A percentile compares a stretch with the other conserved stretches of the same genome.
These are phyloP conservation scores for Vararia minispora DNA, from an alignment of 768 basidiomycete genomes.

Conservation along the genomic window DNA sequence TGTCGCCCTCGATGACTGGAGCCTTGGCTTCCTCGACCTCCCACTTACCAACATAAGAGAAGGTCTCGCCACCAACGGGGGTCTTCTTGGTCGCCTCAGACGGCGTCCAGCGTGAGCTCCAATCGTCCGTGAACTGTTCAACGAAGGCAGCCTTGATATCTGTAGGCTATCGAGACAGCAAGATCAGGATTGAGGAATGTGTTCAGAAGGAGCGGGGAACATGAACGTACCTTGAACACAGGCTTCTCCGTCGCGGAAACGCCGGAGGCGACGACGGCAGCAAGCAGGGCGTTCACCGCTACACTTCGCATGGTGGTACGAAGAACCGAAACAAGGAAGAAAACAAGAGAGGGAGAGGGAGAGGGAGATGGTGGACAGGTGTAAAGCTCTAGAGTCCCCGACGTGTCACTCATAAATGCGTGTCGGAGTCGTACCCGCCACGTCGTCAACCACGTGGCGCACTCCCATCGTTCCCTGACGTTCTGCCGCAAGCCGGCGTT, in stretches of 20 bases:
- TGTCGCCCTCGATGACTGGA: constrained; percentile 73
- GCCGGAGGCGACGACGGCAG: constrained; percentile 46
- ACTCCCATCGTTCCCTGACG: too few relatives aligned
- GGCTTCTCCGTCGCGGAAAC: constrained; percentile 52
- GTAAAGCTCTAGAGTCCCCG: too few relatives aligned
- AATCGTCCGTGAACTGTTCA: constrained; percentile 93
- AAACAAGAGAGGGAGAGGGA: constrained; percentile 26
- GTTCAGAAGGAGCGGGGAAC: not conserved
- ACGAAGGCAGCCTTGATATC: constrained; percentile 80
- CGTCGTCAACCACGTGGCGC: too few relatives aligned
- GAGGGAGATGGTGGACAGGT: constrained; percentile 19
- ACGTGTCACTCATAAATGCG: constrained; percentile 25
- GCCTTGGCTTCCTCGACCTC: constrained; percentile 80
- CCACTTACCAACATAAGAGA: constrained; percentile 97
- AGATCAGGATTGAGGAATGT: constrained; percentile 3
- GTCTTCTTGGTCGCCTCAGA: constrained; percentile 99
- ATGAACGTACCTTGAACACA: constrained; percentile 48
- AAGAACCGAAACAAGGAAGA: constrained; percentile 45
- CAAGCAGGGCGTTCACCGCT: constrained; percentile 66
- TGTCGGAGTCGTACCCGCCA: constrained; percentile 28
- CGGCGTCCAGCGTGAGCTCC: constrained; percentile 87
- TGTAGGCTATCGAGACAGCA: constrained; percentile 42
- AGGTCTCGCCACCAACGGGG: constrained; percentile 88
- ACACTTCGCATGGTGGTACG: constrained; percentile 79
- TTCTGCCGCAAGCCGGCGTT: too few relatives aligned